Percentiles rank a stretch among this genome's conserved stretches.
Conservation (phyloP, 1,139 yeast genomes). For the Magnusiomyces suaveolens region DNA sequence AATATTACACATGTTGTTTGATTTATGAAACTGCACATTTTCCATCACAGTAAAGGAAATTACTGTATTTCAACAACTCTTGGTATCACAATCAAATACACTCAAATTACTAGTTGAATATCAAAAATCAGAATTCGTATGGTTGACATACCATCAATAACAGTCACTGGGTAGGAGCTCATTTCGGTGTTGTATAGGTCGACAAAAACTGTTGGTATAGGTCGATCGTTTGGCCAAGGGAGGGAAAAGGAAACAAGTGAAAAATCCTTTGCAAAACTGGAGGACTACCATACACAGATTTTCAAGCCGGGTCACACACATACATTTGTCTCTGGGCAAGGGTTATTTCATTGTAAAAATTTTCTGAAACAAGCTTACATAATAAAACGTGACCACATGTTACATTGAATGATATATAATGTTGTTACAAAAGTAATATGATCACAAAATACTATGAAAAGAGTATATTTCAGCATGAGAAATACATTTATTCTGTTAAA, state of each 20-base stretch:
- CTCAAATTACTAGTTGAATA: background rate
- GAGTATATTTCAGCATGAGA: background rate
- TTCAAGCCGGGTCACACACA: background rate
- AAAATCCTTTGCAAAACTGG: constrained; percentile 4
- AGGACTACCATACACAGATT: background rate
- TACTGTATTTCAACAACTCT: background rate
- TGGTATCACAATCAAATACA: background rate
- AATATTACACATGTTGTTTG: background rate
- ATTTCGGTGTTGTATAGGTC: constrained; percentile 12
- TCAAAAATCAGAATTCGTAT: background rate
- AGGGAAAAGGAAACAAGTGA: constrained; percentile 1
- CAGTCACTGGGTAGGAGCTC: constrained; percentile 16
- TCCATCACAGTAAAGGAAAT: no score
- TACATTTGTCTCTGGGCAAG: background rate
- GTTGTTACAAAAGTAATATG: background rate
- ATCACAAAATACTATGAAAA: background rate
- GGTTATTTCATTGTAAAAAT: background rate
- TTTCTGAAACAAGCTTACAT: background rate
- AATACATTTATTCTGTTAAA: no score
- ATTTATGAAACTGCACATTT: no score
- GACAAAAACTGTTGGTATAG: constrained; percentile 6
- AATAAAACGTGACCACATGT: background rate
- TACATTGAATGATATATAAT: background rate
- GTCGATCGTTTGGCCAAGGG: constrained; percentile 2
- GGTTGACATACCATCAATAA: constrained; percentile 15